Evolutionary conservation across 2,329 filamentous ascomycete genomes (phyloP).

Genomic region (Xylariaceae sp.): DNA sequence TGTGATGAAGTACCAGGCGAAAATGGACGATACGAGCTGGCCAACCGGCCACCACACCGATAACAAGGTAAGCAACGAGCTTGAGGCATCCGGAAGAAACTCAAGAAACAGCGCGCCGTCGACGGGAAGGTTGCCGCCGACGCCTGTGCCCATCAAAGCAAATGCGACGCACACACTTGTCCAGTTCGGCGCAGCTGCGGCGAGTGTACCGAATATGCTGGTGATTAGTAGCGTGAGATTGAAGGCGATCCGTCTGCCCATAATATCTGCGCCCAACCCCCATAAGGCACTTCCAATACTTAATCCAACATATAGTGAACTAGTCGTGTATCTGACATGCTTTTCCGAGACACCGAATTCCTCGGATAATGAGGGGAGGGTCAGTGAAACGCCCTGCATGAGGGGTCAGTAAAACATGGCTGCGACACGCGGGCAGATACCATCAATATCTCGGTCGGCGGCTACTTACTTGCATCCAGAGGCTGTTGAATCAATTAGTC

Average conservation of each 20-base stretch:
- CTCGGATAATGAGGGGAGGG: slow-evolving; percentile 68
- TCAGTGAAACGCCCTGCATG: slow-evolving; percentile 68
- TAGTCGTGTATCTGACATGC: slow-evolving; percentile 76
- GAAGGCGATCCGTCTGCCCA: slow-evolving; percentile 78
- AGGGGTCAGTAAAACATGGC: slow-evolving; percentile 19
- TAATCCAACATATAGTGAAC: slow-evolving; percentile 71
- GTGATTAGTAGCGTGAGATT: slow-evolving; percentile 76
- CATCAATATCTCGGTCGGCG: slow-evolving; percentile 1
- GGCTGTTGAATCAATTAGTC: slow-evolving; percentile 39
- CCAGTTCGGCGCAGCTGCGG: slow-evolving; percentile 69
- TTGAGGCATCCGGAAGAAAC: slow-evolving; percentile 74
- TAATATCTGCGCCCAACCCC: slow-evolving; percentile 74
- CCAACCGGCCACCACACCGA: slow-evolving; percentile 86
- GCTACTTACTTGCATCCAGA: slow-evolving; percentile 66
- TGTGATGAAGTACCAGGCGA: slow-evolving; percentile 75
- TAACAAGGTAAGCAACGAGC: slow-evolving; percentile 72
- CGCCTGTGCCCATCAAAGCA: slow-evolving; percentile 21
- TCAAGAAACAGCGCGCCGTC: slow-evolving; percentile 75
- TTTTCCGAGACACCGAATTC: slow-evolving; percentile 72
- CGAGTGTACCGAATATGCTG: slow-evolving; percentile 68
- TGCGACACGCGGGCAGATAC: slow-evolving; percentile 2
- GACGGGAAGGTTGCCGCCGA: slow-evolving; percentile 22
- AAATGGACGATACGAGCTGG: slow-evolving; percentile 67
- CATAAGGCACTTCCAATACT: slow-evolving; percentile 77
- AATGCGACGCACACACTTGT: slow-evolving; percentile 50